Conservation (phyloP, 768 basidiomycete species). For the Hypholoma sublateritium region DNA sequence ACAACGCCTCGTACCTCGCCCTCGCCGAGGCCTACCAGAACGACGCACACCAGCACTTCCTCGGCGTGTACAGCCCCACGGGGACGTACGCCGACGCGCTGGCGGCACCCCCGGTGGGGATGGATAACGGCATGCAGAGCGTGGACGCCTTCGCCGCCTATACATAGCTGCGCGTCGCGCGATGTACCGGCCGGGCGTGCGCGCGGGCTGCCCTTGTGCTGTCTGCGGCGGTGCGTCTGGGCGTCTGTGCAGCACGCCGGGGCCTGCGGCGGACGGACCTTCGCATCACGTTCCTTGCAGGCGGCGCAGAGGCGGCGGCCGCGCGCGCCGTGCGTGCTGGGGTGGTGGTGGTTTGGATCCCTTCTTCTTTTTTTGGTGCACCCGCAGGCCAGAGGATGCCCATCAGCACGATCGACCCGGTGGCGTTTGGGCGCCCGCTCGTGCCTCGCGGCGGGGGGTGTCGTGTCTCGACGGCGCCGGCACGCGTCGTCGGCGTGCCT, state of each 20-base stretch:
- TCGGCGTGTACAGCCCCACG: constrained; percentile 8
- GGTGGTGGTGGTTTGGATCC: not conserved
- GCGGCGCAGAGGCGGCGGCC: too few relatives aligned
- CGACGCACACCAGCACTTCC: constrained; percentile 13
- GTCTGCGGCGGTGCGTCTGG: not conserved
- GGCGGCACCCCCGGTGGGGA: constrained; percentile 7
- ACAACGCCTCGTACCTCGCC: constrained; percentile 6
- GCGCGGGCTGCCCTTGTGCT: not conserved
- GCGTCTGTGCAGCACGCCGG: not conserved
- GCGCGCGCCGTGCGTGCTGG: not conserved
- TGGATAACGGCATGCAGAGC: constrained; percentile 22
- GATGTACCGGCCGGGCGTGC: constrained; percentile 3
- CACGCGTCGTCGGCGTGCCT: not conserved
- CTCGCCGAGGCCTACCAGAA: constrained; percentile 9
- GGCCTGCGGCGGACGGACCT: not conserved
- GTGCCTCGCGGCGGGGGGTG: not conserved
- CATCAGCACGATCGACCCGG: not conserved
- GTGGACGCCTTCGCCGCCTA: constrained; percentile 18
- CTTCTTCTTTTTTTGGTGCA: constrained; percentile 4
- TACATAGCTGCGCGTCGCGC: constrained; percentile 11
- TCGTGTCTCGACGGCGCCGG: not conserved
- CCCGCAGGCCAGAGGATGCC: not conserved
- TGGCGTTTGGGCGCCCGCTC: not conserved
- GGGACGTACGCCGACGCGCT: constrained; percentile 14
- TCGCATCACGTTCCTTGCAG: not conserved